Evolutionary conservation across 352 stramenopile species (phyloP).

Genomic region (Blastocystis sp.): DNA sequence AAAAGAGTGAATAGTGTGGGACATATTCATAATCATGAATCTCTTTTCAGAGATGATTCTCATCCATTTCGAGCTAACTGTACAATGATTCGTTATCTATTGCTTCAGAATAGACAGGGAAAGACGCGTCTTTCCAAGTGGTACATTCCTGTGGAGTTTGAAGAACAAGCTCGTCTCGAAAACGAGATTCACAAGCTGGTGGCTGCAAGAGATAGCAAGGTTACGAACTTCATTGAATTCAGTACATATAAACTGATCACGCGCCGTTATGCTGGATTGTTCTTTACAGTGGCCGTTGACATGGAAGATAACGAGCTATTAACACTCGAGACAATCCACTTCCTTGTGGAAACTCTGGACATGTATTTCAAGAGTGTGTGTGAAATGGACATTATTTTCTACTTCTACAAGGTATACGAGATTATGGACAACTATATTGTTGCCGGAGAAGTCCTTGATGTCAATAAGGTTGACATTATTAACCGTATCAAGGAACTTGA

Average conservation of each 20-base stretch:
- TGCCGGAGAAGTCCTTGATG: slow-evolving; percentile 83
- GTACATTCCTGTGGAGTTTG: slow-evolving; percentile 80
- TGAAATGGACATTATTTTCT: slow-evolving; percentile 87
- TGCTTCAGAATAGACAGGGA: slow-evolving; percentile 94
- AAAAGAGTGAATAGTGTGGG: neutral
- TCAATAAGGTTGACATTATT: slow-evolving; percentile 82
- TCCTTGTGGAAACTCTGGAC: slow-evolving; percentile 94
- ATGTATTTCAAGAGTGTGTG: slow-evolving; percentile 96
- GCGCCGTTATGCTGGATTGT: slow-evolving; percentile 90
- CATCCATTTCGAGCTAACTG: slow-evolving; percentile 10
- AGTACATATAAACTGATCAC: slow-evolving; percentile 98
- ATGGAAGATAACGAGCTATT: slow-evolving; percentile 91
- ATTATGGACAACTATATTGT: slow-evolving; percentile 89
- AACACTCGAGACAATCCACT: slow-evolving; percentile 92
- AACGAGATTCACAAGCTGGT: slow-evolving; percentile 81
- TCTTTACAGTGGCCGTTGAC: slow-evolving; percentile 85
- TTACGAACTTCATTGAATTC: slow-evolving; percentile 92
- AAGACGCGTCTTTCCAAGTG: slow-evolving; percentile 98
- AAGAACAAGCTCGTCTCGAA: slow-evolving; percentile 74
- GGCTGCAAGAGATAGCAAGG: slow-evolving; percentile 76
- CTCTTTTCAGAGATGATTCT: slow-evolving; percentile 5
- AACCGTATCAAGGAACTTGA: slow-evolving; percentile 81
- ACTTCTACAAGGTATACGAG: slow-evolving; percentile 88
- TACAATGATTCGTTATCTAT: slow-evolving; percentile 86
- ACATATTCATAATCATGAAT: slow-evolving; percentile 14